phyloP scores from a whole-genome alignment of 331 rosid genomes.

The Prunus yedoensis region DNA sequence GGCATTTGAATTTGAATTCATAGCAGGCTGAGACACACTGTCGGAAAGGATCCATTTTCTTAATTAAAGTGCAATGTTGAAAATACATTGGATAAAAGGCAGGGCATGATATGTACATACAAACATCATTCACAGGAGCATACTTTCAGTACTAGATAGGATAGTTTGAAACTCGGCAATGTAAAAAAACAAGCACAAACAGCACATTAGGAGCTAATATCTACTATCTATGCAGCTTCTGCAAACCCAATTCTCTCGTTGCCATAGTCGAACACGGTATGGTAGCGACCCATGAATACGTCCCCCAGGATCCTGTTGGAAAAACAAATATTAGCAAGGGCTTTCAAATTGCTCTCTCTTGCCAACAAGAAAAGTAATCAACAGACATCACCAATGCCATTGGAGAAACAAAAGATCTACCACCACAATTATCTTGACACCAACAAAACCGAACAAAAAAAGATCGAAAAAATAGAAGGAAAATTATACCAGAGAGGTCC shows the following conservation, averaged over 20 bases:
- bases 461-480: too few relatives aligned
- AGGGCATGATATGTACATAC: neutral
- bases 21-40: neutral
- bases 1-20: neutral
- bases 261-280: constrained; percentile 66
- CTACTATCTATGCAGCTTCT: constrained; percentile 53
- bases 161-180: neutral
- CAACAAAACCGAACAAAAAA: neutral
- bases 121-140: neutral
- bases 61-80: neutral
- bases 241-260: constrained; percentile 66
- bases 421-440: neutral
- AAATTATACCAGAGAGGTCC: constrained; percentile 61
- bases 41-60: neutral
- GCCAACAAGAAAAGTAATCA: neutral
- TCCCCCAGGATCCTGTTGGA: constrained; percentile 67
- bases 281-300: constrained; percentile 71
- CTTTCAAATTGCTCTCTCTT: neutral
- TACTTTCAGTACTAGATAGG: neutral
- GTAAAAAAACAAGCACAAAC: neutral
- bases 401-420: neutral
- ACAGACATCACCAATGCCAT: neutral
- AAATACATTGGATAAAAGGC: neutral
- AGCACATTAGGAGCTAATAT: neutral
- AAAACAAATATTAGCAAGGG: neutral